Base-by-base conservation (phyloP, 2,329 filamentous ascomycete genomes). In the Periglandula ipomoeae region DNA sequence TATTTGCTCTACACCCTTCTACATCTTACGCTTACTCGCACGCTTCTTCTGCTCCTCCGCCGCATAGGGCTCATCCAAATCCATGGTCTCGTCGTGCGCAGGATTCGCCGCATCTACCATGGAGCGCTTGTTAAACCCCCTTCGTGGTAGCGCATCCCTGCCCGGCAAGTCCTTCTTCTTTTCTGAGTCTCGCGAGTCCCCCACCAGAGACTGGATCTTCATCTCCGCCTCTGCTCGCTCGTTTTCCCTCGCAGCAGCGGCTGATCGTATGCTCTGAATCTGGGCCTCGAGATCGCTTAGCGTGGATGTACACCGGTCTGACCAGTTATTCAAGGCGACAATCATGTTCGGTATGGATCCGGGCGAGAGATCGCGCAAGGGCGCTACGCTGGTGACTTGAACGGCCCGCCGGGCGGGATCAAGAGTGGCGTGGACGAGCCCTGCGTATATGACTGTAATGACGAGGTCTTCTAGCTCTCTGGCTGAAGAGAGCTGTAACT, bases 361-460 rank as follows among this genome's bases (percentile, higher is more conserved):
- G 0, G 89, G 89, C 1, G 81, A 78, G 1, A 95, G 79, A 64
- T 98, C 93, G 19, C 93, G 89, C 2, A 96, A 79, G 0, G 93
- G 86, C 0, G 90, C 82, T 27, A 96, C 82, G 52, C 86, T 84
- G 45, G 83, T 84, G 47, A 97, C 82, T 61, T 84, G 79, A 20
- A 97, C 85, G 52, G 78, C 76, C 30, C 84, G 80, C 48, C 84
- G 76, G 50, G 80, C 79, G 4, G 90, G 88, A 62, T 96, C 87
- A 49, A 98, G 83, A 37, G 87, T 90, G 6, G 85, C 91, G 35
- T 79, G 77, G 44, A 98, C 70, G 2, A 98, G 79, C 37, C 85
- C 87, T 5, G 85, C 82, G 70, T 96, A 97, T 61, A 96, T 85
- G 58, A 89, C 86, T 34, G 82, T 82, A 57, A 91, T 93, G 56